Evolutionary conservation across 2,329 filamentous ascomycete species (phyloP), one percentile per base, ranked within the genome.

Genomic region (Claviceps citrina): DNA sequence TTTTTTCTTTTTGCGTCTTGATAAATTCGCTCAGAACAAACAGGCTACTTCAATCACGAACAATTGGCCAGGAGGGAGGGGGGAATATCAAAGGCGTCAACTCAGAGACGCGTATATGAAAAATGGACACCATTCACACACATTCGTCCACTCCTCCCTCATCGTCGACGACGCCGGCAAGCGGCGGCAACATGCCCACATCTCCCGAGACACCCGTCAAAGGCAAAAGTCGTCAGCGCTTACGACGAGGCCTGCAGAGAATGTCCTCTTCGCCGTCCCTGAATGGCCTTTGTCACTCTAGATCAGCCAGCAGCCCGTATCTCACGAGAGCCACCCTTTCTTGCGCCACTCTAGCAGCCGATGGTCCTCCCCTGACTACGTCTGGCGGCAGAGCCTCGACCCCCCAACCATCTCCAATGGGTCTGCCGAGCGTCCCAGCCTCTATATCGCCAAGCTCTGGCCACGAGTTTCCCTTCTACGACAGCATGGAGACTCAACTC

Each of bases 191-290:
- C 15, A 39, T 24, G 8, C 37, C 40, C 42, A 48, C 49, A 36
- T 46, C 47, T 32, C 48, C 52, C 47, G 55, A 56, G 25, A 43
- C 51, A 40, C 48, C 53, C 36, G 34, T 47, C 20, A 84, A 80
- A 59, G 65, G 73, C 42, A 85, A 78, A 56, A 72, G 76, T 39
- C 74, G 81, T 35, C 75, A 78, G 50, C 75, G 78, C 43, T 60
- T 93, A 26, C 65, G 93, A 15, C 76, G 78, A 46, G 76, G 78
- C 25, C 69, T 93, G 36, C 80, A 89, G 46, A 78, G 84, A 43
- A 89, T 93, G 53, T 79, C 83, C 9, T 93, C 85, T 0, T 84
- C 80, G 6, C 78, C 82, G 1, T 83, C 81, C 13, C 63, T 93
- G 38, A 67, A 71, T 31, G 72, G 73, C 43, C 59, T 77, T 40